phyloP scores from a whole-genome alignment of 352 stramenopile genomes.

The Blastocystis hominis region DNA sequence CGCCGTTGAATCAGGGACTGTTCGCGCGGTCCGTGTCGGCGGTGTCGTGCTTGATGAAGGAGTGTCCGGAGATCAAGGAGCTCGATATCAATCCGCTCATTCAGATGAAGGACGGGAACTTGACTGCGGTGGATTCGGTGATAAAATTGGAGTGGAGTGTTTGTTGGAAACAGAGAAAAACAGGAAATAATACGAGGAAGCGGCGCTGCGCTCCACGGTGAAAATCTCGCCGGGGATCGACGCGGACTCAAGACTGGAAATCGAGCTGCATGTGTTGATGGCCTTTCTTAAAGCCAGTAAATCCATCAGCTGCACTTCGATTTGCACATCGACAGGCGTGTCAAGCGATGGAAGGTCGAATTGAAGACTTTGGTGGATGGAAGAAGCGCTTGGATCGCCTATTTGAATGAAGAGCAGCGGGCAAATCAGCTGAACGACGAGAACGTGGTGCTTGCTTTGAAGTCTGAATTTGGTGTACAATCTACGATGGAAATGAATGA shows the following conservation, averaged over 20 bases:
- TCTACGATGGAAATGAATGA: neutral
- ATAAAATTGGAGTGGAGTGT: constrained; percentile 34
- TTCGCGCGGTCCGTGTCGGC: constrained; percentile 15
- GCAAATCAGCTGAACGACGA: neutral
- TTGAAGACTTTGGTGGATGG: neutral
- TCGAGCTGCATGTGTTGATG: neutral
- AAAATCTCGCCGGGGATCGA: neutral
- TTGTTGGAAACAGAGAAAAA: neutral
- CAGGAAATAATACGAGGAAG: neutral
- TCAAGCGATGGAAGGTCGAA: neutral
- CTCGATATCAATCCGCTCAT: constrained; percentile 48
- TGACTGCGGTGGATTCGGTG: constrained; percentile 47
- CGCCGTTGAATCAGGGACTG: constrained; percentile 16
- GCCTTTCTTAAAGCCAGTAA: neutral
- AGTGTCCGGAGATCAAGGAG: constrained; percentile 19
- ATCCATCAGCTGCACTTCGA: neutral
- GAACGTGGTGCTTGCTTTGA: neutral
- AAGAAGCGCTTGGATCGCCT: too few species aligned
- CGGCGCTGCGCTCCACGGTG: neutral
- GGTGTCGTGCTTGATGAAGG: constrained; percentile 2
- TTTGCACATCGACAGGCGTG: neutral
- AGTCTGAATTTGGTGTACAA: neutral
- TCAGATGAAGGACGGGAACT: neutral
- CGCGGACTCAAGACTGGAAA: neutral
- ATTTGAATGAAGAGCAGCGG: neutral